phyloP scores from a whole-genome alignment of 2,329 filamentous ascomycete species.

The Pestalotiopsis fici region DNA sequence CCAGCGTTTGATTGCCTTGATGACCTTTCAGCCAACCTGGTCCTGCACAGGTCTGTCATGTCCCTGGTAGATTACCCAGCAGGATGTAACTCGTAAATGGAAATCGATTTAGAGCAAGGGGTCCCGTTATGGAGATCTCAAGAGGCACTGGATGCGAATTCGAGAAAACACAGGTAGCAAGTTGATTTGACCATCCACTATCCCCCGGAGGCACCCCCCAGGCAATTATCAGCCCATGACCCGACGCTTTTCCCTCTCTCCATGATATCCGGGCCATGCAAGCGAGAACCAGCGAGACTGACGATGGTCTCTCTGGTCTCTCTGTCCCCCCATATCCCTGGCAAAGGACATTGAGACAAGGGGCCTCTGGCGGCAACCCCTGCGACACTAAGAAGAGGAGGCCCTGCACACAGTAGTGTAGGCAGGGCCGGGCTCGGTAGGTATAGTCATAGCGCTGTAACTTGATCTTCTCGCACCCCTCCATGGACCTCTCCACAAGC shows the following conservation, averaged over 20 bases:
- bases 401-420: not conserved
- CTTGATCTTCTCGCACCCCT: not conserved
- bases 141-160: not conserved
- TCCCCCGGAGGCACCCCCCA: not conserved
- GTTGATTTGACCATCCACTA: not conserved
- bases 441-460: constrained; percentile 4
- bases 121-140: not conserved
- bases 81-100: no score
- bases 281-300: not conserved
- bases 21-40: not conserved
- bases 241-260: not conserved
- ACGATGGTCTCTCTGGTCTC: not conserved
- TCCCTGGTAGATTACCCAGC: not conserved
- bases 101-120: not conserved
- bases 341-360: not conserved
- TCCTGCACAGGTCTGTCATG: not conserved
- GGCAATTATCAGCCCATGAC: not conserved
- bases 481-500: not conserved
- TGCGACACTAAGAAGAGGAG: not conserved
- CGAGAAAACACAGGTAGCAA: not conserved
- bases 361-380: not conserved
- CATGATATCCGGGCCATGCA: not conserved
- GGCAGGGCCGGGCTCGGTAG: not conserved
- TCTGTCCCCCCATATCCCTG: not conserved
- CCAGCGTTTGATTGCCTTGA: not conserved